Evolutionary conservation across 1,284 basidiomycete genomes (phyloP).

Genomic region (Malassezia pachydermatis): DNA sequence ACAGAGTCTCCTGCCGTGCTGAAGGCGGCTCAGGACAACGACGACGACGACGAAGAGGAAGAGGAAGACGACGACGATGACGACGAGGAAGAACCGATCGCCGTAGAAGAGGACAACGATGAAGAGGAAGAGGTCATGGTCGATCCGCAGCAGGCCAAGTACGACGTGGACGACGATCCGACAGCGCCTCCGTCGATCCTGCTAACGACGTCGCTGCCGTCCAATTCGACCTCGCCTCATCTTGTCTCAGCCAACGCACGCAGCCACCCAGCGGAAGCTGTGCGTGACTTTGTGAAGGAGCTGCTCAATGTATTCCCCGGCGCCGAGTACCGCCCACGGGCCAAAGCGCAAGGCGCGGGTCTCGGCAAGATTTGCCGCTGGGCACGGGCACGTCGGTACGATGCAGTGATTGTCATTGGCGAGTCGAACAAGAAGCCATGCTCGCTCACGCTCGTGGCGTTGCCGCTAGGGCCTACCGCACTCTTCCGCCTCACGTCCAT

Average conservation of each 20-base stretch:
- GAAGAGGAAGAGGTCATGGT: conserved; percentile 19
- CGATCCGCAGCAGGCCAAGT: conserved; percentile 20
- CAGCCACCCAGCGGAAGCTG: conserved; percentile 50
- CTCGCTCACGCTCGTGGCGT: conserved; percentile 78
- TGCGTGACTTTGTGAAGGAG: conserved; percentile 61
- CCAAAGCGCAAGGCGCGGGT: conserved; percentile 86
- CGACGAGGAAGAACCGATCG: conserved; percentile 16
- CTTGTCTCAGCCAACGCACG: conserved; percentile 54
- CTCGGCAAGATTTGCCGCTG: conserved; percentile 84
- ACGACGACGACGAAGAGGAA: conserved; percentile 8
- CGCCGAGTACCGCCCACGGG: conserved; percentile 78
- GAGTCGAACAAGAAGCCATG: conserved; percentile 69
- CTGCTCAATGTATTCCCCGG: conserved; percentile 85
- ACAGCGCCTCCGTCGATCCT: conserved; percentile 36
- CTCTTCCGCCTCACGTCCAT: conserved; percentile 92
- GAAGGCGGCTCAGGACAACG: not conserved
- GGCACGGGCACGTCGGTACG: conserved; percentile 79
- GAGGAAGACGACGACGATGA: conserved; percentile 19
- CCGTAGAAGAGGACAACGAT: conserved; percentile 5
- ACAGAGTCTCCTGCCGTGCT: not conserved
- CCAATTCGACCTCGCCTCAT: conserved; percentile 35
- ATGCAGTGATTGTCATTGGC: conserved; percentile 81
- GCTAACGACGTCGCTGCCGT: conserved; percentile 43
- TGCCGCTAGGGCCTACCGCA: conserved; percentile 85
- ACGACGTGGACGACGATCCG: conserved; percentile 33